Evolutionary conservation across 2,329 filamentous ascomycete genomes (phyloP).

Genomic region (Zymoseptoria tritici): DNA sequence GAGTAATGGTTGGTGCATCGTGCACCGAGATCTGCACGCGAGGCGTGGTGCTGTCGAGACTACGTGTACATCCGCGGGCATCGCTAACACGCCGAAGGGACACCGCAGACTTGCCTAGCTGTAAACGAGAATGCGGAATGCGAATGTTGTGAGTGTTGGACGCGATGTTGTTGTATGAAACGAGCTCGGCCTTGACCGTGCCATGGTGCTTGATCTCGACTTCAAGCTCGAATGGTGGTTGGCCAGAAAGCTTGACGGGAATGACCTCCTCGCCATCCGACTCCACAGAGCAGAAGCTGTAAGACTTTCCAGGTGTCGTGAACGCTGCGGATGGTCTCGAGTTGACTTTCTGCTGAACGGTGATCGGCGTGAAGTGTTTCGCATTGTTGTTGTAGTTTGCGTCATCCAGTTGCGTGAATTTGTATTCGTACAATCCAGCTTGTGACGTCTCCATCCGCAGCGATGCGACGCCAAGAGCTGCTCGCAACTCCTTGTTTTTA

Average conservation of each 20-base stretch:
- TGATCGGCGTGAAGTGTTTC: slow-evolving; percentile 56
- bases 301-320: slow-evolving; percentile 78
- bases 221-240: slow-evolving; percentile 82
- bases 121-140: slow-evolving; percentile 76
- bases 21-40: slow-evolving; percentile 87
- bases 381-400: slow-evolving; percentile 73
- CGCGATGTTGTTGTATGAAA: slow-evolving; percentile 72
- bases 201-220: slow-evolving; percentile 90
- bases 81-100: slow-evolving; percentile 87
- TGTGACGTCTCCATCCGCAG: slow-evolving; percentile 80
- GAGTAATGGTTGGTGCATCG: slow-evolving; percentile 83
- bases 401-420: slow-evolving; percentile 75
- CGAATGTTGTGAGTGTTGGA: slow-evolving; percentile 68
- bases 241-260: slow-evolving; percentile 73
- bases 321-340: slow-evolving; percentile 77
- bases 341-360: slow-evolving; percentile 76
- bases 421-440: slow-evolving; percentile 78
- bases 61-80: slow-evolving; percentile 74
- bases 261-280: slow-evolving; percentile 73
- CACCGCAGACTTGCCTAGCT: slow-evolving; percentile 81
- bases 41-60: slow-evolving; percentile 56
- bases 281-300: slow-evolving; percentile 90
- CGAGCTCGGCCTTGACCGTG: slow-evolving; percentile 68
- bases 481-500: slow-evolving; percentile 65
- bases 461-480: slow-evolving; percentile 65